Conservation (phyloP, 1,139 yeast genomes). For the Scheffersomyces segobiensis region DNA sequence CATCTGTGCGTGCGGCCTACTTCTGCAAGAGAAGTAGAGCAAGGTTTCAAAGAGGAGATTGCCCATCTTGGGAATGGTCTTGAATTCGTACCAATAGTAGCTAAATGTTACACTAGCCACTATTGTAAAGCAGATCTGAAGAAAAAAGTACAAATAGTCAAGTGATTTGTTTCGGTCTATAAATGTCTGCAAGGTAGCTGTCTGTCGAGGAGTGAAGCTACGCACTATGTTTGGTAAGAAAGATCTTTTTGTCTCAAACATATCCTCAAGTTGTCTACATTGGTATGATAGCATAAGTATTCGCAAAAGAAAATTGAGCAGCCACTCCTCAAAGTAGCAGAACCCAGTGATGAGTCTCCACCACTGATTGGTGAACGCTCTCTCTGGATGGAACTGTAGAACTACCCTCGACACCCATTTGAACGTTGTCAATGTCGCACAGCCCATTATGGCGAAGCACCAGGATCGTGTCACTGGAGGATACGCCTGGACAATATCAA, state of each 20-base stretch:
- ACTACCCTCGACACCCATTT: constrained; percentile 13
- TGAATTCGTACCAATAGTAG: constrained; percentile 14
- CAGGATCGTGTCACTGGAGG: constrained; percentile 39
- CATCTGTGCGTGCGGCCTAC: constrained; percentile 25
- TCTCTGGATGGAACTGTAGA: constrained; percentile 24
- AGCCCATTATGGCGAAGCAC: constrained; percentile 21
- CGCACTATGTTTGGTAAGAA: constrained; percentile 20
- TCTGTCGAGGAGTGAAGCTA: constrained; percentile 18
- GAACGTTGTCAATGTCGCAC: constrained; percentile 18
- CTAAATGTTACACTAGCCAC: constrained; percentile 17
- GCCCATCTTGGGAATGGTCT: constrained; percentile 20
- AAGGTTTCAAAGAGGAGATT: constrained; percentile 25
- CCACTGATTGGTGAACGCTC: constrained; percentile 28
- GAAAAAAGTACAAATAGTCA: constrained; percentile 34
- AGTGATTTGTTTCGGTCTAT: constrained; percentile 20
- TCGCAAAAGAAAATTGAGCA: constrained; percentile 19
- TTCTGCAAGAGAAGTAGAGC: constrained; percentile 32
- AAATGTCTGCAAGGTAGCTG: constrained; percentile 11
- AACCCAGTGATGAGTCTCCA: constrained; percentile 42
- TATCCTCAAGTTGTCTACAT: constrained; percentile 21
- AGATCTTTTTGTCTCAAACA: constrained; percentile 9
- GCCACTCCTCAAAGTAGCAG: constrained; percentile 31
- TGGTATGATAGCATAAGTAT: constrained; percentile 19
- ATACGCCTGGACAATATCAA: constrained; percentile 12
- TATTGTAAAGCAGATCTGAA: constrained; percentile 27